Base-by-base conservation (phyloP, 257 asterid species). In the Solanum ahanhuiri region DNA sequence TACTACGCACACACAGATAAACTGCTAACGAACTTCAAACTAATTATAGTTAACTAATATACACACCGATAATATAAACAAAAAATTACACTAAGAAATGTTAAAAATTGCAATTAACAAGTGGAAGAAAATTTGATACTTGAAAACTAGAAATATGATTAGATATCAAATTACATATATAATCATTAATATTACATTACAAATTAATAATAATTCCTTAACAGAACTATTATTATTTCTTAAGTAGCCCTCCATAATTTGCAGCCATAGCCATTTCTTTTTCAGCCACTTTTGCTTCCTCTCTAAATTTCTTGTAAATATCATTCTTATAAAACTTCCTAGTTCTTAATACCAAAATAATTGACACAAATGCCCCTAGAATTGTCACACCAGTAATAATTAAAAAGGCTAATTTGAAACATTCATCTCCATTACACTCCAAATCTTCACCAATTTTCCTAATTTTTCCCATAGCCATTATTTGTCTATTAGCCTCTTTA, bases 321-420 rank as follows among this genome's bases (percentile, higher is more conserved):
- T 77, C 83, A 43, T 77, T 77, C 83, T 77, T 77, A 35, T 77
- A 77, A 77, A 77, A 77, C 35, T 77, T 43, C 64, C 83, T 77
- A 43, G 83, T 77, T 22, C 83, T 41, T 1, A 77, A 15, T 3
- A 77, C 83, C 83, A 77, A 77, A 43, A 77, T 77, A 41, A 77
- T 43, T 77, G 83, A 77, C 64, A 77, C 83, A 77, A 77, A 7
- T 23, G 83, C 64, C 20, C 83, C 83, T 12, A 77, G 37, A 77
- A 77, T 43, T 77, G 83, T 77, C 33, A 77, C 83, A 25, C 23
- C 83, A 23, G 83, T 77, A 3, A 77, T 77, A 77, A 77, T 77
- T 43, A 43, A 14, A 77, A 77, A 77, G 7, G 83, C 83, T 12
- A 77, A 14, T 15, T 77, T 77, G 5, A 43, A 77, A 77, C 83